Base-by-base conservation (phyloP, 2,329 filamentous ascomycete genomes). In the Paradendryphiella salina region DNA sequence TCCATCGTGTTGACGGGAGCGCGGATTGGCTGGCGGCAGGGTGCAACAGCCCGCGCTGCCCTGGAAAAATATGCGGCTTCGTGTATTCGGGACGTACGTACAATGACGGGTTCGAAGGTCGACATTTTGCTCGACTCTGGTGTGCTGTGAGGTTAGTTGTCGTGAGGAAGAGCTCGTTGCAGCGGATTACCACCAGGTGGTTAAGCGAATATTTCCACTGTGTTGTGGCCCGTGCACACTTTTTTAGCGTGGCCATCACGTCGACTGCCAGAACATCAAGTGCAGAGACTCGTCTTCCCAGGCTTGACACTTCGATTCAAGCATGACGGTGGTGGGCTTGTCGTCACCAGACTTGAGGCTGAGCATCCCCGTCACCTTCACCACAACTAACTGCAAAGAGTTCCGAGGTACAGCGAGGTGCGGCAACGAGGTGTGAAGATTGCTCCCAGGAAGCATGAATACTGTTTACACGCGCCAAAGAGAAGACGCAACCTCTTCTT, bases 61-160 rank as follows among this genome's bases (percentile, higher is more conserved):
- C 23, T 26, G 8, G 23, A 32, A 26, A 32, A 41, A 20, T 21
- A 34, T 39, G 46, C 31, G 44, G 37, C 39, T 40, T 51, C 56
- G 60, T 56, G 33, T 40, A 36, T 43, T 55, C 59, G 52, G 59
- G 53, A 57, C 50, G 56, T 63, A 83, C 82, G 74, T 81, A 85
- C 82, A 75, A 72, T 82, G 75, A 85, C 82, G 75, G 82, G 81
- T 74, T 85, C 83, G 77, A 83, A 84, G 73, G 81, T 78, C 78
- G 83, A 85, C 83, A 85, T 85, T 77, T 76, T 84, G 68, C 66
- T 63, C 64, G 66, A 61, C 66, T 57, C 61, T 58, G 62, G 57
- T 60, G 59, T 63, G 65, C 63, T 70, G 66, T 60, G 51, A 56
- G 60, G 66, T 70, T 69, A 69, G 66, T 69, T 55, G 56, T 57